phyloP scores from a whole-genome alignment of 139 green algal genomes.

The Chlamydomonas urium region DNA sequence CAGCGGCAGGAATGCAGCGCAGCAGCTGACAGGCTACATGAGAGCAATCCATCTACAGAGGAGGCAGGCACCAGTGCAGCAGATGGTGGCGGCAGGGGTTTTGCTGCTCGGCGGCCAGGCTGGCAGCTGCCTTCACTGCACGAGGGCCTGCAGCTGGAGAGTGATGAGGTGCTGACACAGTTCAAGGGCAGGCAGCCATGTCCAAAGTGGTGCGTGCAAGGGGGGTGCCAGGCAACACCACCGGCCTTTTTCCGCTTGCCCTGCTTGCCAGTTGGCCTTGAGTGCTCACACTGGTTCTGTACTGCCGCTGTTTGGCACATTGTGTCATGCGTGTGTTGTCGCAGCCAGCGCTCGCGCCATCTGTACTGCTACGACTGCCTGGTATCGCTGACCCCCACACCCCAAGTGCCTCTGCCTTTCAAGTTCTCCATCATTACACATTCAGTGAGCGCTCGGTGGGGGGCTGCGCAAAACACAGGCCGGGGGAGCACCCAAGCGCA shows the following conservation, averaged over 20 bases:
- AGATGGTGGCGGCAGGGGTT: too few species aligned
- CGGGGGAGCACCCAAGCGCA: too few species aligned
- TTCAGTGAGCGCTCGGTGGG: neutral
- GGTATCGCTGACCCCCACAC: conserved; percentile 29
- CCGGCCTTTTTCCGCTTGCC: neutral
- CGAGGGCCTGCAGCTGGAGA: neutral
- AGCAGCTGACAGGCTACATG: too few species aligned
- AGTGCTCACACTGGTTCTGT: too few species aligned
- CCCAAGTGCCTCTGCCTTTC: conserved; percentile 34
- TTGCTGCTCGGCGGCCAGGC: conserved; percentile 4
- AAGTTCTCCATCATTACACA: conserved; percentile 53
- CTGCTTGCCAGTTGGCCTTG: neutral
- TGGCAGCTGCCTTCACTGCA: conserved; percentile 10
- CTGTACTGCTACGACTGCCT: conserved; percentile 44
- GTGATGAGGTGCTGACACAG: neutral
- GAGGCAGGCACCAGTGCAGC: too few species aligned
- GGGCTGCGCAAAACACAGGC: too few species aligned
- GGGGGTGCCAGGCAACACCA: neutral
- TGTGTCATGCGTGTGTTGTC: neutral
- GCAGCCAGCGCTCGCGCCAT: conserved; percentile 5
- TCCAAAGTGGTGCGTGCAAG: conserved; percentile 3
- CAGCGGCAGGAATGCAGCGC: too few species aligned
- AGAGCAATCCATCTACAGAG: too few species aligned
- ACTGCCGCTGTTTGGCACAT: neutral
- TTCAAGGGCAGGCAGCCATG: neutral